Evolutionary conservation across 2,329 filamentous ascomycete species (phyloP).

Genomic region (Fusarium transvaalense): DNA sequence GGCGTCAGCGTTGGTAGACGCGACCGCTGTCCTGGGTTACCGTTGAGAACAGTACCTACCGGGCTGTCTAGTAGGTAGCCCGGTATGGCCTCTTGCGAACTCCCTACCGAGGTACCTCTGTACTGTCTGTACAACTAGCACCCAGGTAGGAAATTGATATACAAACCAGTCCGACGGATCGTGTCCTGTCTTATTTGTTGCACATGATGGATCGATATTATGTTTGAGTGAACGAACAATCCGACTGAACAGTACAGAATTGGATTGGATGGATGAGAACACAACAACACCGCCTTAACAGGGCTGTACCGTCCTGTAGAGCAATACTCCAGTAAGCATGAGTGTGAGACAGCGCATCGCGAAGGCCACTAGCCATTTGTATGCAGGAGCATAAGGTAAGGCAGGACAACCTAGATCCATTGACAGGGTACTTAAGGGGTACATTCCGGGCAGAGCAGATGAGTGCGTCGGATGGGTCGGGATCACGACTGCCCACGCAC

Average conservation of each 20-base stretch:
- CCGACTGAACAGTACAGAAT: slow-evolving; percentile 2
- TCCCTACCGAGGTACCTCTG: too few species aligned
- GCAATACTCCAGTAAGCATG: slow-evolving; percentile 8
- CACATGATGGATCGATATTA: not conserved
- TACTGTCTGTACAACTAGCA: not conserved
- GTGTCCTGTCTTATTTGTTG: not conserved
- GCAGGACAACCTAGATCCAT: not conserved
- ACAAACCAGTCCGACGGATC: not conserved
- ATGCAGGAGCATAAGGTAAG: slow-evolving; percentile 9
- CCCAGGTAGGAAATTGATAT: slow-evolving; percentile 4
- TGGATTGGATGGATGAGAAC: not conserved
- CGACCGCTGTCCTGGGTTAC: slow-evolving; percentile 18
- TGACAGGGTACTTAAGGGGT: slow-evolving; percentile 34
- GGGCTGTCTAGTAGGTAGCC: not conserved
- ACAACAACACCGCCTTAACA: slow-evolving; percentile 4
- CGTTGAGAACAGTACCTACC: slow-evolving; percentile 8
- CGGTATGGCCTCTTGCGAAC: too few species aligned
- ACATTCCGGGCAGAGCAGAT: slow-evolving; percentile 32
- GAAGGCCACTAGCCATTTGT: slow-evolving; percentile 14
- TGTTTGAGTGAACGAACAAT: not conserved
- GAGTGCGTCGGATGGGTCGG: slow-evolving; percentile 47
- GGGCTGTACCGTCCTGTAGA: slow-evolving; percentile 7
- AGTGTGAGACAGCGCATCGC: slow-evolving; percentile 21
- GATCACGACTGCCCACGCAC: slow-evolving; percentile 41
- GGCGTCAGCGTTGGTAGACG: slow-evolving; percentile 26